Conservation (phyloP, 495 filamentous ascomycete species). For the Aspergillus sclerotioniger region DNA sequence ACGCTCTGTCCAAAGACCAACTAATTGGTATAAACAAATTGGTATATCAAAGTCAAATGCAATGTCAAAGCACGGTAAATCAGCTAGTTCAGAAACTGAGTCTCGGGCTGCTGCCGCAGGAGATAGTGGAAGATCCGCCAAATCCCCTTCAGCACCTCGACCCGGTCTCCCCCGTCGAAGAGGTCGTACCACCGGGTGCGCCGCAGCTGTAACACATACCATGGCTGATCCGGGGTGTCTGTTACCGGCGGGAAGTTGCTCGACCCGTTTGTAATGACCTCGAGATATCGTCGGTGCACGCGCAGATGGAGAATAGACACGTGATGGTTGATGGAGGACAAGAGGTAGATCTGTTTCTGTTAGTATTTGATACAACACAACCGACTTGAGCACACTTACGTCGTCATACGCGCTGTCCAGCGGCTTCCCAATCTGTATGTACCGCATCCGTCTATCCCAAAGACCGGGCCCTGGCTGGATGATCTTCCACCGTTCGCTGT, state of each 20-base stretch:
- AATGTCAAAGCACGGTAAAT: not conserved
- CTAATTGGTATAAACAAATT: not conserved
- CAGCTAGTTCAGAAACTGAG: not conserved
- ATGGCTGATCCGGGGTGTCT: constrained; percentile 52
- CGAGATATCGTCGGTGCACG: constrained; percentile 65
- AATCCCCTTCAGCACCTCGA: constrained; percentile 67
- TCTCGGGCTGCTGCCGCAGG: constrained; percentile 45
- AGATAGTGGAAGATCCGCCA: constrained; percentile 75
- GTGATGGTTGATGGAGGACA: constrained; percentile 82
- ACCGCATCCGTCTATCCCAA: constrained; percentile 78
- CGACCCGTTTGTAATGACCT: constrained; percentile 42
- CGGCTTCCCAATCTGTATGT: constrained; percentile 68
- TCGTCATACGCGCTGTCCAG: constrained; percentile 50
- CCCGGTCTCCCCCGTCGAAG: constrained; percentile 62
- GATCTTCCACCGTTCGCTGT: constrained; percentile 46
- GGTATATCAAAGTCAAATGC: not conserved
- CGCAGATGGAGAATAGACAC: constrained; percentile 70
- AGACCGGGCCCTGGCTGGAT: constrained; percentile 59
- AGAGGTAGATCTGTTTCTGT: constrained; percentile 66
- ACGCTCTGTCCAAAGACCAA: too few relatives aligned
- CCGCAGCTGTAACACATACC: constrained; percentile 62
- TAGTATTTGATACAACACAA: constrained; percentile 3
- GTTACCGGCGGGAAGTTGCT: constrained; percentile 39
- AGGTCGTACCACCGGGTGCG: constrained; percentile 80
- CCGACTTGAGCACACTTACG: constrained; percentile 30